Base-by-base conservation (phyloP, 179 eudicot species). In the Dionaea muscipula region DNA sequence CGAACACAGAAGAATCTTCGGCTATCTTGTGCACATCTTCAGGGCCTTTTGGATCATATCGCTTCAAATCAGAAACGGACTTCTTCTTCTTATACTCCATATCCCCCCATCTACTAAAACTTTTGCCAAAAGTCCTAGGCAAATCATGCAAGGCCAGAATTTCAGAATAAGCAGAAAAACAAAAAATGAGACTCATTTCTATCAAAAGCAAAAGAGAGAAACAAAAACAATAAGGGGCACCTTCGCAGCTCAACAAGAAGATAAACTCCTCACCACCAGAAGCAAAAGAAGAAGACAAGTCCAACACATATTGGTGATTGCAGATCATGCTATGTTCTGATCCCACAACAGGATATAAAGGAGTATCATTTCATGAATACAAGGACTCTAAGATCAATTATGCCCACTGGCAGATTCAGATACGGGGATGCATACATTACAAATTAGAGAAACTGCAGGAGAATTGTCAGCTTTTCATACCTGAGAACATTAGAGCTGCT, bases 41-140 rank as follows among this genome's bases (percentile, higher is more conserved):
- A 21, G 61, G 46, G 10, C 64, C 75, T 0, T 57, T 51, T 0
- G 46, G 59, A 51, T 60, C 57, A 35, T 47, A 16, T 54, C 55
- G 51, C 45, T 69, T 51, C 47, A 78, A 54, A 35, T 78, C 75
- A 9, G 38, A 13, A 12, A 58, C 60, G 17, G 77, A 56, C 49
- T 48, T 71, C 45, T 22, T 69, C 52, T 68, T 46, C 39, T 51
- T 51, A 16, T 47, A 51, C 23, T 63, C 27, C 22, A 54, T 47
- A 59, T 72, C 71, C 25, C 71, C 25, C 75, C 73, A 47, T 56
- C 66, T 1, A 48, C 55, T 26, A 78, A 68, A 56, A 66, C 67
- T 59, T 59, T 47, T 6, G 63, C 83, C 68, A 75, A 59, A 24
- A 0, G 26, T 68, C 62, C 83, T 78, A 69, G 26, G 20, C 1